Base-by-base conservation (phyloP, 805 yeast genomes). In the Torulaspora maleeae region DNA sequence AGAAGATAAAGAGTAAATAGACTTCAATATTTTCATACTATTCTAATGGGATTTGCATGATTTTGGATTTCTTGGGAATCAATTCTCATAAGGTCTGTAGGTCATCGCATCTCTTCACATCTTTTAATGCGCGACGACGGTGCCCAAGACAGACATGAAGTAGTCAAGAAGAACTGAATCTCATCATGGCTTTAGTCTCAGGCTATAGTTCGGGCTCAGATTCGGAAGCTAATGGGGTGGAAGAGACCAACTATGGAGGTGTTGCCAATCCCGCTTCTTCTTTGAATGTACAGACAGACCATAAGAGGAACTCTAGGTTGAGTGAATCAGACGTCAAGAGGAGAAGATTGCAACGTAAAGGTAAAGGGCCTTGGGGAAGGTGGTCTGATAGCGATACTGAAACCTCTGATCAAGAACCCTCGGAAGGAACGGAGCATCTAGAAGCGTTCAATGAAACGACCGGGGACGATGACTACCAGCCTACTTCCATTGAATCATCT, bases 351-450 rank as follows among this genome's bases (percentile, higher is more conserved):
- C 30, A 45, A 25, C 46, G 66, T 13, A 55, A 50, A 15, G 50
- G 53, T 2, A 51, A 54, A 40, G 60, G 63, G 13, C 67, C 67
- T 1, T 64, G 68, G 68, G 63, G 59, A 3, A 46, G 57, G 1
- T 64, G 67, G 68, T 53, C 58, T 11, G 47, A 41, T 16, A 47
- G 47, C 35, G 56, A 52, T 2, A 50, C 48, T 9, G 50, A 44
- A 11, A 25, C 27, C 25, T 43, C 29, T n/a, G 42, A 29, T 13
- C 36, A 44, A 19, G 41, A 41, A 3, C 15, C 15, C 17, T 16
- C 24, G 28, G 27, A 22, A 16, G 35, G 13, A 16, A 10, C 3
- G 12, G 35, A 32, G 19, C 35, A 32, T 15, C 35, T 16, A 32
- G 12, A 32, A 6, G 22, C 9, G 12, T 32, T 32, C n/a, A 17